Base-by-base conservation (phyloP, 2,329 filamentous ascomycete genomes). In the Geosmithia putterillii region DNA sequence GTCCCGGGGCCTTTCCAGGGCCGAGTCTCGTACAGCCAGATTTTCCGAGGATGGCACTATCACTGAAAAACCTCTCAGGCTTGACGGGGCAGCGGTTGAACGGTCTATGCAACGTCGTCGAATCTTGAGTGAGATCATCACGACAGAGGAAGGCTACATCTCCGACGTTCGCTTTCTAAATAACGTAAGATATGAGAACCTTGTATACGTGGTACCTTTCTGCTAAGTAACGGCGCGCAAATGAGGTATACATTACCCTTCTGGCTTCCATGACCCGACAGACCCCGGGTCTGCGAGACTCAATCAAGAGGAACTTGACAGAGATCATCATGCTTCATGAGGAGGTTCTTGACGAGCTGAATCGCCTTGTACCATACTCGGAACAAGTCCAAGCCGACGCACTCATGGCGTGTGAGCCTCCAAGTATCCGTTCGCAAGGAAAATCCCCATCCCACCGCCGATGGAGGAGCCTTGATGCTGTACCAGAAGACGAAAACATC, bases 141-240 rank as follows among this genome's bases (percentile, higher is more conserved):
- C 66, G 45, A 94, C 89, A 0, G 92, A 96, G 60, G 84, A 92
- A 57, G 79, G 82, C 54, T 96, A 96, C 57, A 81, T 96, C 52
- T 78, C 81, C 15, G 90, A 95, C 54, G 63, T 96, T 45, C 86
- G 86, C 52, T 87, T 92, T 50, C 68, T 96, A 46, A 83, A 84
- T 57, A 88, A 94, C 62, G 89, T 90, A 65, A 57, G 78, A 17
- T 7, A 40, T 23, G 6, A 10, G 19, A 5, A 12, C n/a, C 7
- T 23, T 17, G 22, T 20, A 8, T 19, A 40, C 19, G 23, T 12
- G 10, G 19, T 12, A 20, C 7, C 17, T 20, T 17, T 21, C 46
- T 32, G 28, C 28, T 32, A 10, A 25, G 23, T 6, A 32, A 32
- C 59, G 38, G 58, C 48, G 58, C 12, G 2, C 3, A 14, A 7